These are phyloP conservation scores for Aspergillus nomiae DNA, from an alignment of 2,329 filamentous ascomycete species.

Conservation along the genomic window DNA sequence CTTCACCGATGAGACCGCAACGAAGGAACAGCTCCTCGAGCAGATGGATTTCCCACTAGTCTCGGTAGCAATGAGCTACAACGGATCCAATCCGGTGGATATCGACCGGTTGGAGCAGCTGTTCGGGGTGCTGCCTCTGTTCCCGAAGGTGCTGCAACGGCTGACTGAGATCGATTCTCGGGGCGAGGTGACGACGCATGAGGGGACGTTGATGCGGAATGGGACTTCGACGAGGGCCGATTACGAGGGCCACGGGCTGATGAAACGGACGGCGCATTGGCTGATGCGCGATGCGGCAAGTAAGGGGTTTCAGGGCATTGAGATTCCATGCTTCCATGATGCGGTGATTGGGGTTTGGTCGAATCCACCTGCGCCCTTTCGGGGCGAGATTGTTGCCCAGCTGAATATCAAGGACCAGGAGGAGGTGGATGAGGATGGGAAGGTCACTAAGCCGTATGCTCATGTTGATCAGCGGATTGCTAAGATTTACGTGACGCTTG, in stretches of 20 bases:
- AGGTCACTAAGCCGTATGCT: not conserved
- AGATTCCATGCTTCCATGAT: conserved; percentile 10
- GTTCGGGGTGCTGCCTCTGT: not conserved
- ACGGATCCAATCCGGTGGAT: conserved; percentile 5
- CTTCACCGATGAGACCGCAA: not conserved
- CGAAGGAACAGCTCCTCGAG: not conserved
- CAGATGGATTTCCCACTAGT: conserved; percentile 14
- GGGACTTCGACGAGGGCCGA: conserved; percentile 11
- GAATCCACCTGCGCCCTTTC: conserved; percentile 7
- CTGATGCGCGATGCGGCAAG: conserved; percentile 5
- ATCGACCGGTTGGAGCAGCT: not conserved
- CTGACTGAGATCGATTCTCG: conserved; percentile 1
- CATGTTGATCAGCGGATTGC: conserved; percentile 8
- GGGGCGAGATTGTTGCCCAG: not conserved
- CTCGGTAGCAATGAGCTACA: conserved; percentile 3
- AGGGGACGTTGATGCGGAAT: conserved; percentile 4
- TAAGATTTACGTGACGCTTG: conserved; percentile 7
- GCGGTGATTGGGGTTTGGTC: conserved; percentile 7
- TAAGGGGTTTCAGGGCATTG: conserved; percentile 6
- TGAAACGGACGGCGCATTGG: conserved; percentile 10
- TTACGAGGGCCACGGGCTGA: conserved; percentile 4
- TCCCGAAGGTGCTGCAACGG: not conserved
- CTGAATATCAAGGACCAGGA: conserved; percentile 7
- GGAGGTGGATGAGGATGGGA: not conserved
- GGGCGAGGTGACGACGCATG: not conserved